phyloP scores from a whole-genome alignment of 164 flowering plant species.

The Aristolochia fimbriata region DNA sequence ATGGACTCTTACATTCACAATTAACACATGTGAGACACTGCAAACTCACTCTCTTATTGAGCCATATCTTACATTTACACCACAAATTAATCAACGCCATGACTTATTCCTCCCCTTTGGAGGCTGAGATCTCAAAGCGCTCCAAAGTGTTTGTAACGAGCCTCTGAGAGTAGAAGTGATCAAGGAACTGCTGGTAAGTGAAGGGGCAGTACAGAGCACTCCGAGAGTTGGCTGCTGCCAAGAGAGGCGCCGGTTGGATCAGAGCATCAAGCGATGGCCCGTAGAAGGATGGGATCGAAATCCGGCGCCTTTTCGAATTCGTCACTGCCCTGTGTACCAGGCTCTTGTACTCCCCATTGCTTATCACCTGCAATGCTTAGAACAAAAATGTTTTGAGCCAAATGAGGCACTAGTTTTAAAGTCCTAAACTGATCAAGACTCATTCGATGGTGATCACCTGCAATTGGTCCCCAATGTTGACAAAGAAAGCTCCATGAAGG shows the following conservation, averaged over 20 bases:
- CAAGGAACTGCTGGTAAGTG: no score
- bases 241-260: conserved; percentile 28
- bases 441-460: conserved; percentile 34
- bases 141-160: no score
- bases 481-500: conserved; percentile 52
- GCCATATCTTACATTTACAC: no score
- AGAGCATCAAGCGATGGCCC: conserved; percentile 41
- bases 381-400: no score
- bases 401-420: not conserved
- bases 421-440: not conserved
- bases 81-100: no score
- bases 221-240: not conserved
- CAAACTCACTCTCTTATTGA: no score
- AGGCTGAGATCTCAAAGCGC: no score
- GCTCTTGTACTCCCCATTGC: conserved; percentile 64
- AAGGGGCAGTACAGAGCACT: no score
- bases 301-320: conserved; percentile 40
- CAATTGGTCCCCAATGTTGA: conserved; percentile 78
- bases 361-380: conserved; percentile 38
- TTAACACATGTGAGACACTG: no score
- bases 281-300: conserved; percentile 68
- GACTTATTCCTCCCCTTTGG: no score
- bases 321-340: conserved; percentile 69
- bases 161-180: no score
- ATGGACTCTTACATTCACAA: no score